Conservation (phyloP, 371 early-diverging fungal species). For the Mortierella sp. region DNA sequence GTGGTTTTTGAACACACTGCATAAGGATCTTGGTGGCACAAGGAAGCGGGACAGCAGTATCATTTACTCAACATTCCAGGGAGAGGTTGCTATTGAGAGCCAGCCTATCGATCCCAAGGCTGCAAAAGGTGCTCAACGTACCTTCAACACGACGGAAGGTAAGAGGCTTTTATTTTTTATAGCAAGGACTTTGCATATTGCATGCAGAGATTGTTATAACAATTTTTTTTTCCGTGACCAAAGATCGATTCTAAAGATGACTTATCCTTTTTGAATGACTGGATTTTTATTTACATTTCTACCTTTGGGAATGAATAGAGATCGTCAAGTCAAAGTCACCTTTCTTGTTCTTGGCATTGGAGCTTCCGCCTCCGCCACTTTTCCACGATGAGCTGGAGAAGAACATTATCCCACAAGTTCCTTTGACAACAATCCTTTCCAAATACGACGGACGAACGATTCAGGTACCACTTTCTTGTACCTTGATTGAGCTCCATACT, state of each 20-base stretch:
- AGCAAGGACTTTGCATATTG: no score
- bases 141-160: slow-evolving; percentile 36
- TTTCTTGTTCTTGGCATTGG: slow-evolving; percentile 90
- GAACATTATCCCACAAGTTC: slow-evolving; percentile 94
- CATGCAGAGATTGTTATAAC: not conserved
- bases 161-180: slow-evolving; percentile 3
- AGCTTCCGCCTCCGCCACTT: slow-evolving; percentile 93
- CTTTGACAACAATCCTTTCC: slow-evolving; percentile 77
- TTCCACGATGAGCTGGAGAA: slow-evolving; percentile 91
- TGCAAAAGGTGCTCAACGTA: slow-evolving; percentile 24
- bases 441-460: slow-evolving; percentile 87
- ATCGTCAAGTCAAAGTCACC: slow-evolving; percentile 65
- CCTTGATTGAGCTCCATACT: no score
- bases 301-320: no score
- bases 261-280: not conserved
- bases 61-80: slow-evolving; percentile 87
- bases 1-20: slow-evolving; percentile 95
- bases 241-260: not conserved
- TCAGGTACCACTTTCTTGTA: slow-evolving; percentile 57
- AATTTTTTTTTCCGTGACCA: not conserved
- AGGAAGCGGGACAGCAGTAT: slow-evolving; percentile 78
- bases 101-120: slow-evolving; percentile 64
- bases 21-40: slow-evolving; percentile 86
- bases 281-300: not conserved
- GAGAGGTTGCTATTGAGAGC: slow-evolving; percentile 79